A percentile compares a stretch with the other conserved stretches of the same genome.
Evolutionary conservation across 768 basidiomycete genomes (phyloP).

Genomic region (Phylloporus scabripes): DNA sequence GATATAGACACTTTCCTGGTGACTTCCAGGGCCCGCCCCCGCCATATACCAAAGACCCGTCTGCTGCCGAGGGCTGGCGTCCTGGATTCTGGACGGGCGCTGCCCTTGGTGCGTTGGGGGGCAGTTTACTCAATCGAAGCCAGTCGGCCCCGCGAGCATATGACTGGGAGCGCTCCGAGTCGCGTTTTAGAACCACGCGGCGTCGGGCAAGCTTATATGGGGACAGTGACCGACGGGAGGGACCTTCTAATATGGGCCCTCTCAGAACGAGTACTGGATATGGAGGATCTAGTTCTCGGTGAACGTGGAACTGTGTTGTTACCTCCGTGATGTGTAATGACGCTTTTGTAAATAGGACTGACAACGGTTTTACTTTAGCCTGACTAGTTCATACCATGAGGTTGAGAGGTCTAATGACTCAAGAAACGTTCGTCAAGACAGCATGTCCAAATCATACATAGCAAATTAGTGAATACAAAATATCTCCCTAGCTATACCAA

Average conservation of each 20-base stretch:
- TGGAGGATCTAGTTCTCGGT: constrained; percentile 72
- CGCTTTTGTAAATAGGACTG: constrained; percentile 1
- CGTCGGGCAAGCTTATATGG: constrained; percentile 21
- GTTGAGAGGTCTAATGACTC: no score
- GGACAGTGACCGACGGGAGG: constrained; percentile 57
- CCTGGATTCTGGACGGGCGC: constrained; percentile 89
- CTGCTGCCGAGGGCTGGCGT: constrained; percentile 37
- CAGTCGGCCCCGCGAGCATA: constrained; percentile 33
- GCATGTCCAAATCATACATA: not conserved
- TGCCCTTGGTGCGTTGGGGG: constrained; percentile 63
- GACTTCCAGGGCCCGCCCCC: constrained; percentile 47
- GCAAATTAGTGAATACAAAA: constrained; percentile 14
- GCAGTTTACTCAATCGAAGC: constrained; percentile 45
- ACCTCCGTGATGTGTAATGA: not conserved
- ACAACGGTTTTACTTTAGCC: not conserved
- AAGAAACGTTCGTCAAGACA: not conserved
- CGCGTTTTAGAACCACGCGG: constrained; percentile 25
- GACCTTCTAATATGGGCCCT: constrained; percentile 60
- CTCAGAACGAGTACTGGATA: constrained; percentile 77
- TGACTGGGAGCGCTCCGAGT: constrained; percentile 55
- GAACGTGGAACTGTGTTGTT: constrained; percentile 9
- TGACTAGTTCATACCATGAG: no score
- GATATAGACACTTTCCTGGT: constrained; percentile 50
- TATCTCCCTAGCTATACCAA: not conserved
- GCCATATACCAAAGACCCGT: constrained; percentile 46